Evolutionary conservation across 2,329 filamentous ascomycete species (phyloP).

Genomic region (Didymella segeticola): DNA sequence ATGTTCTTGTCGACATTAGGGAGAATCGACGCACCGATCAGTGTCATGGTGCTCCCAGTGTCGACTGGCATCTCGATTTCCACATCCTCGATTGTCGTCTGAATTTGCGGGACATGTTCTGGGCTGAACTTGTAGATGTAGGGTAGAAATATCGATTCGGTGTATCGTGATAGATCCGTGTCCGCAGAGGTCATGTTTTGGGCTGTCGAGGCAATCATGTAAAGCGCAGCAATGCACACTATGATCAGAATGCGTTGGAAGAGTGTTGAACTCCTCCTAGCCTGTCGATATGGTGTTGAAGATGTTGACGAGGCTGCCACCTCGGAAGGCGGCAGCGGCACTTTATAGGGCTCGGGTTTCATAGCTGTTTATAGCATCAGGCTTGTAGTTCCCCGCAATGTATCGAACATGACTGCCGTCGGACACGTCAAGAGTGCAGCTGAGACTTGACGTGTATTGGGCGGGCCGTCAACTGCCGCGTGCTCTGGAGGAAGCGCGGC

Average conservation of each 20-base stretch:
- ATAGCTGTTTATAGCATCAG: constrained; percentile 28
- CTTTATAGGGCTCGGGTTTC: constrained; percentile 28
- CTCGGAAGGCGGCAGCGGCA: constrained; percentile 7
- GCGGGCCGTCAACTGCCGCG: not conserved
- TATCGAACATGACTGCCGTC: constrained; percentile 8
- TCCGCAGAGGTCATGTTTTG: constrained; percentile 19
- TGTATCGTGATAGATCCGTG: constrained; percentile 22
- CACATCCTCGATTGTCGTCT: constrained; percentile 35
- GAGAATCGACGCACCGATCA: constrained; percentile 44
- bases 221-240: constrained; percentile 5
- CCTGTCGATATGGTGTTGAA: constrained; percentile 24
- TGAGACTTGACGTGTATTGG: constrained; percentile 9
- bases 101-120: constrained; percentile 35
- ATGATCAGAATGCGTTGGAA: constrained; percentile 16
- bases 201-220: constrained; percentile 13
- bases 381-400: constrained; percentile 18
- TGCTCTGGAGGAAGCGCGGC: not conserved
- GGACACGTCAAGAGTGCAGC: constrained; percentile 21
- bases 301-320: constrained; percentile 6
- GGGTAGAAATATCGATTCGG: constrained; percentile 41
- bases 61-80: constrained; percentile 44
- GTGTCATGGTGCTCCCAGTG: constrained; percentile 44
- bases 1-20: constrained; percentile 30
- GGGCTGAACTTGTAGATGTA: constrained; percentile 39
- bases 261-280: constrained; percentile 32